Base-by-base conservation (phyloP, 2,329 filamentous ascomycete genomes). In the Parascedosporium putredinis region DNA sequence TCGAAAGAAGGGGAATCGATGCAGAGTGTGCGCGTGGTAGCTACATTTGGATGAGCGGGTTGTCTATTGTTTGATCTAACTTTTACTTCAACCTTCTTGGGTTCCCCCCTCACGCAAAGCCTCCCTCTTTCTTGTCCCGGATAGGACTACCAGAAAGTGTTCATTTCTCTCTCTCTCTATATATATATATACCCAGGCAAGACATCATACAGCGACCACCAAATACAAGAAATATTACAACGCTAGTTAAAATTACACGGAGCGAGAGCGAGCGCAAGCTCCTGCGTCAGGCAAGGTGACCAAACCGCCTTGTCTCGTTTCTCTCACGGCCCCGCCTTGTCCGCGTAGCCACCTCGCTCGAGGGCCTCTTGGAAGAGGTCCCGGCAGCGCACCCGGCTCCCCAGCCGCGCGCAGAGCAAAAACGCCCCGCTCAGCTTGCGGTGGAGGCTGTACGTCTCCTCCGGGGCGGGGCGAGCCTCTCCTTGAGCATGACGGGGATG, bases 381-480 rank as follows among this genome's bases (percentile, higher is more conserved):
- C 55, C 84, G 79, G 58, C 91, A 96, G 51, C 74, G 73, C 2
- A 98, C 90, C 55, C 80, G 76, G 63, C 88, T 95, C 3, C 88
- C 89, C 52, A 98, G 64, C 56, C 82, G 78, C 0, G 93, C 90
- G 65, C 93, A 98, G 16, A 98, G 73, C 60, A 98, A 67, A 63
- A 98, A 98, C 0, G 93, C 94, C 0, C 93, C 93, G 64, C 89
- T 95, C 50, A 98, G 70, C 70, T 98, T 98, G 53, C 93, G 79
- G 67, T 98, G 93, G 59, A 98, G 68, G 63, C 85, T 91, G 62
- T 98, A 98, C 48, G 93, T 98, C 73, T 98, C 93, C 69, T 98
- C 94, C 0, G 93, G 93, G 94, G 93, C 22, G 93, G 91, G 14
- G 88, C 81, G 18, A 98, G 69, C 31, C 93, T 72, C 71, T 98